Conservation (phyloP, 1,139 yeast species). For the Blastobotrys petasosporus region DNA sequence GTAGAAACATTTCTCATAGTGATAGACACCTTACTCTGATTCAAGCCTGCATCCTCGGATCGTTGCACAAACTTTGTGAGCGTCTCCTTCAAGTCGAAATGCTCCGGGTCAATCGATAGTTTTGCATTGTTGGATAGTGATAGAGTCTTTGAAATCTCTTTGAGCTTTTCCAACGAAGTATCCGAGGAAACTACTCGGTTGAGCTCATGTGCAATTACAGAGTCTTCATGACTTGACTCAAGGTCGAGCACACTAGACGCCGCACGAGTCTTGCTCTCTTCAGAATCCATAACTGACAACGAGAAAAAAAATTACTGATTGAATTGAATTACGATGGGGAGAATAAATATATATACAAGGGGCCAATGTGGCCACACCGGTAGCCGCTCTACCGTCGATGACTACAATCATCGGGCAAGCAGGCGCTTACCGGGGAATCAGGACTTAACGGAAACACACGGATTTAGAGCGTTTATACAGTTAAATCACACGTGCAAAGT, state of each 20-base stretch:
- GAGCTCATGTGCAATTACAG: constrained; percentile 13
- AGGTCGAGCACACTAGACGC: constrained; percentile 5
- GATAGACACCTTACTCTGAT: constrained; percentile 44
- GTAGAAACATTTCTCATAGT: constrained; percentile 42
- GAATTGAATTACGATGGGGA: no score
- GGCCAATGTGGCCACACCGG: no score
- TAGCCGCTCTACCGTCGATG: no score
- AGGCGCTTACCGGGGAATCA: no score
- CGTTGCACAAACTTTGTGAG: constrained; percentile 31
- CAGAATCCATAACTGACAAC: no score
- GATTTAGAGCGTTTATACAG: no score
- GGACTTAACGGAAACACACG: no score
- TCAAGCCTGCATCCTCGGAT: constrained; percentile 40
- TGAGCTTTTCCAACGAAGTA: constrained; percentile 34
- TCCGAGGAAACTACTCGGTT: constrained; percentile 19
- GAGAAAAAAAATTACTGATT: no score
- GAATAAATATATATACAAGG: no score
- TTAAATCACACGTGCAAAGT: no score
- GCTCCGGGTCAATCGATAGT: constrained; percentile 35
- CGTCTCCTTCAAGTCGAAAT: constrained; percentile 38
- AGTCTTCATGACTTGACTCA: constrained; percentile 14
- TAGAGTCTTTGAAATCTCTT: constrained; percentile 38
- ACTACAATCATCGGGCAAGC: no score
- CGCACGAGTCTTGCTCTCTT: no score
- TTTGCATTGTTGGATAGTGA: constrained; percentile 33